A percentile compares a stretch with the other conserved stretches of the same genome.
These are phyloP conservation scores for Ganoderma meredithae DNA, from an alignment of 1,284 basidiomycete genomes.

Conservation along the genomic window DNA sequence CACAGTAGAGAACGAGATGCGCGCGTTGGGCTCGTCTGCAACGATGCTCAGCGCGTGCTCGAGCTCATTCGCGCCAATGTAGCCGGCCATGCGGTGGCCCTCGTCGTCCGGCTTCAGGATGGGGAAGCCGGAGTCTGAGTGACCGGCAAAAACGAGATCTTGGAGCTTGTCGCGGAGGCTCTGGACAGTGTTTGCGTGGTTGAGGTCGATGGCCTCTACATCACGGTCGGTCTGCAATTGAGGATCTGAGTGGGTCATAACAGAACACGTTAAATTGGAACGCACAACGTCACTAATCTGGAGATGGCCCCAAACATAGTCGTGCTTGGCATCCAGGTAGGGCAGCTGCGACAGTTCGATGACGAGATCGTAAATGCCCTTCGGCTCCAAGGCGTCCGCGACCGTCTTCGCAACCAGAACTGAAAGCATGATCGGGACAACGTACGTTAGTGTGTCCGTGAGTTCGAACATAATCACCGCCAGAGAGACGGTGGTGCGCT, in stretches of 20 bases:
- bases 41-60: slow-evolving; percentile 92
- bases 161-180: slow-evolving; percentile 74
- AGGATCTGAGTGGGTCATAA: slow-evolving; percentile 14
- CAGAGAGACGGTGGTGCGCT: slow-evolving; percentile 90
- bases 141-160: slow-evolving; percentile 61
- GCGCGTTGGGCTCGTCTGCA: slow-evolving; percentile 74
- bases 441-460: slow-evolving; percentile 93
- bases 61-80: slow-evolving; percentile 91
- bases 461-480: slow-evolving; percentile 90
- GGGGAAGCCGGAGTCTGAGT: slow-evolving; percentile 91
- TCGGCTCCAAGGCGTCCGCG: slow-evolving; percentile 91
- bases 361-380: slow-evolving; percentile 95
- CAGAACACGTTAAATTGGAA: slow-evolving; percentile 25
- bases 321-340: slow-evolving; percentile 89
- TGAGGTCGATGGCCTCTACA: slow-evolving; percentile 72
- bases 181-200: slow-evolving; percentile 75
- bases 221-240: slow-evolving; percentile 63
- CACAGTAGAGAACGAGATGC: slow-evolving; percentile 69
- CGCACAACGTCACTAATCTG: slow-evolving; percentile 81
- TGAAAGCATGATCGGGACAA: slow-evolving; percentile 92
- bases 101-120: slow-evolving; percentile 64
- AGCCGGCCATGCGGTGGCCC: slow-evolving; percentile 82
- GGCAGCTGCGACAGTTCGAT: slow-evolving; percentile 90
- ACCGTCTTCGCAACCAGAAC: slow-evolving; percentile 94
- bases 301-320: slow-evolving; percentile 85